A percentile compares a stretch with the other conserved stretches of the same genome.
These are phyloP conservation scores for Crithidia bombi DNA, from an alignment of 208 protist species.

Conservation along the genomic window DNA sequence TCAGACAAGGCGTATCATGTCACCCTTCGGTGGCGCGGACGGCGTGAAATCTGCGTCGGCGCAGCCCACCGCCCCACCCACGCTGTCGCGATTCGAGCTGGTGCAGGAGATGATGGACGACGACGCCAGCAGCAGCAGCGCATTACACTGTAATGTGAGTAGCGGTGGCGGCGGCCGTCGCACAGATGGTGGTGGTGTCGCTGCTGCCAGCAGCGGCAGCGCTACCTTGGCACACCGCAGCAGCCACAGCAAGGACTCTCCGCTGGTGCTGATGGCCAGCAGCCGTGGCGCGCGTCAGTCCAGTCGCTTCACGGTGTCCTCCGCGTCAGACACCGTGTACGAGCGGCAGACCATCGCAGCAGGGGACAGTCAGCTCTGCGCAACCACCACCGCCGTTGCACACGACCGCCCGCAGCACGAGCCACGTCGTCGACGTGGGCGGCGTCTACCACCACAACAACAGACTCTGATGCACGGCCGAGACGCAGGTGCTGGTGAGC, in stretches of 20 bases:
- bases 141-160: not conserved
- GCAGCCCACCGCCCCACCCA: constrained; percentile 9
- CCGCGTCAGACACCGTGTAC: not conserved
- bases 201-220: too few relatives aligned
- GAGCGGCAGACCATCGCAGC: too few relatives aligned
- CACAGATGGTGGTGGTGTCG: too few relatives aligned
- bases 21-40: not conserved
- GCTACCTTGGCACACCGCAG: too few relatives aligned
- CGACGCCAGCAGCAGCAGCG: not conserved
- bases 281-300: not conserved
- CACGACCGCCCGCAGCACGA: too few relatives aligned
- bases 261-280: not conserved
- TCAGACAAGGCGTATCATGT: not conserved
- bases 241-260: not conserved
- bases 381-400: not conserved
- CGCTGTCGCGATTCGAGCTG: constrained; percentile 7
- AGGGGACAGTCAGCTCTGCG: too few relatives aligned
- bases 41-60: not conserved
- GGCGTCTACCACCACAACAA: too few relatives aligned
- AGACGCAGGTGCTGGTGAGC: too few relatives aligned
- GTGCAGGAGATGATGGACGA: not conserved
- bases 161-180: not conserved
- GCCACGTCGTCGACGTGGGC: too few relatives aligned
- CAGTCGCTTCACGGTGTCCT: not conserved
- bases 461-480: too few relatives aligned